These are phyloP conservation scores for Ceratobasidium sp. DNA, from an alignment of 1,284 basidiomycete genomes.

Conservation along the genomic window DNA sequence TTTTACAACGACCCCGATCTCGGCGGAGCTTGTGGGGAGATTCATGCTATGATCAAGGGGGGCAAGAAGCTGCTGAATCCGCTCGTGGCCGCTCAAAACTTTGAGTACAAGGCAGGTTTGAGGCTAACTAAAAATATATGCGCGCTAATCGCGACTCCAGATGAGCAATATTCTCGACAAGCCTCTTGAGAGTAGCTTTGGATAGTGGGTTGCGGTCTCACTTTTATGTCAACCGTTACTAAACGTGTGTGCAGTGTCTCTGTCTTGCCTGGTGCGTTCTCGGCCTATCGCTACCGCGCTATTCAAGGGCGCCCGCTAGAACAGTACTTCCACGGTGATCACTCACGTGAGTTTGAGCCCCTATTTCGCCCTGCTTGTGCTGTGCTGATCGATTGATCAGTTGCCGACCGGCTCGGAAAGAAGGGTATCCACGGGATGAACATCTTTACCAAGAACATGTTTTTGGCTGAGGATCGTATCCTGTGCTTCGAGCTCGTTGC, in stretches of 20 bases:
- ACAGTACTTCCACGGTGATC: constrained; percentile 99
- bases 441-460: constrained; percentile 97
- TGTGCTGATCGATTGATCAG: constrained; percentile 49
- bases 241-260: constrained; percentile 64
- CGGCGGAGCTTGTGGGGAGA: constrained; percentile 89
- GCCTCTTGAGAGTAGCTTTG: constrained; percentile 94
- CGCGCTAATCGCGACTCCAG: constrained; percentile 53
- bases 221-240: not conserved
- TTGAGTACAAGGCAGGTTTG: constrained; percentile 80
- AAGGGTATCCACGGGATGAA: constrained; percentile 98
- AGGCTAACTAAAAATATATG: not conserved
- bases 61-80: constrained; percentile 94
- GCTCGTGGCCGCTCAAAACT: constrained; percentile 94
- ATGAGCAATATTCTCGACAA: constrained; percentile 97
- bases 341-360: constrained; percentile 65
- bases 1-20: constrained; percentile 64
- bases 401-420: constrained; percentile 89
- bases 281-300: constrained; percentile 91
- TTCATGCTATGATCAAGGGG: constrained; percentile 93
- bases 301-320: constrained; percentile 93
- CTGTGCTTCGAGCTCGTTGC: constrained; percentile 97
- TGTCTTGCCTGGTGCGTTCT: constrained; percentile 96
- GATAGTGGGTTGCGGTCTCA: constrained; percentile 64
- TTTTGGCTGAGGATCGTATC: constrained; percentile 95
- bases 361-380: not conserved